Conservation (phyloP, 495 filamentous ascomycete genomes). For the Podospora pseudopauciseta region DNA sequence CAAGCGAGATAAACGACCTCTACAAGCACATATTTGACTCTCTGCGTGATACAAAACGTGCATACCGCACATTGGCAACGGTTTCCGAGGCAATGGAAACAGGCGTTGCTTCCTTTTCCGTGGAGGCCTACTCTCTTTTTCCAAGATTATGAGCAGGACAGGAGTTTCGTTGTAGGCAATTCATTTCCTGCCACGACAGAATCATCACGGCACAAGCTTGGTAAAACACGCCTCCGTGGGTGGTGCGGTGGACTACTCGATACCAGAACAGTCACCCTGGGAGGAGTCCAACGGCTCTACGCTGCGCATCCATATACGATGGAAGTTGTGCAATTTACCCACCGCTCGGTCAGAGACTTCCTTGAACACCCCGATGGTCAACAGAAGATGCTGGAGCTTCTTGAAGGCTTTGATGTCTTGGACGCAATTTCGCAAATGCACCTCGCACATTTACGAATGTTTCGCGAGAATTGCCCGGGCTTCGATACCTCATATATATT, state of each 20-base stretch:
- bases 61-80: not conserved
- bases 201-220: not conserved
- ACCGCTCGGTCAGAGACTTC: not conserved
- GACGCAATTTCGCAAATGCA: constrained; percentile 1
- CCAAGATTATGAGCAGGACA: not conserved
- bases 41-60: not conserved
- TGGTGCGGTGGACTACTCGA: not conserved
- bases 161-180: not conserved
- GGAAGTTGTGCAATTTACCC: not conserved
- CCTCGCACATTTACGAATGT: not conserved
- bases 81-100: not conserved
- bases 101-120: not conserved
- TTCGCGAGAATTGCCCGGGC: not conserved
- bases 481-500: not conserved
- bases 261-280: not conserved
- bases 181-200: not conserved
- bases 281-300: not conserved
- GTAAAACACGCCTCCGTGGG: not conserved
- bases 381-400: not conserved
- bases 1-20: not conserved
- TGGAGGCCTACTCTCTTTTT: not conserved
- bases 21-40: not conserved
- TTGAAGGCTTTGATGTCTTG: not conserved
- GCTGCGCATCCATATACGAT: too few species aligned
- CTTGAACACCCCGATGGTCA: not conserved